Conservation (phyloP, 306 rosid species). For the Sesbania bispinosa region DNA sequence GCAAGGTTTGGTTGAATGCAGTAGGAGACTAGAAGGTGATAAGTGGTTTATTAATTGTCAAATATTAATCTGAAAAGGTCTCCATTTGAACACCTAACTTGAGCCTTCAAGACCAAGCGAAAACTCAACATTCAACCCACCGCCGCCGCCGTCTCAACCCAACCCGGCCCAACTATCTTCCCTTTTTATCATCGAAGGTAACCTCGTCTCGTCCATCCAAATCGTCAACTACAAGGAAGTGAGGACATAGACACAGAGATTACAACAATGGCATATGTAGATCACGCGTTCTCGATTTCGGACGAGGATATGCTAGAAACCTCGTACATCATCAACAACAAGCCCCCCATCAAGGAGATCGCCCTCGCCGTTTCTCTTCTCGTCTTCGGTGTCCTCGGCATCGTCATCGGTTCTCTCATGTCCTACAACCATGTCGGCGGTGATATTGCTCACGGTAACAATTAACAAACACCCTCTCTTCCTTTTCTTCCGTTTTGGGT, state of each 20-base stretch:
- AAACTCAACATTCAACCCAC: conserved; percentile 16
- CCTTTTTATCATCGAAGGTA: no score
- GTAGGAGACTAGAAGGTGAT: not conserved
- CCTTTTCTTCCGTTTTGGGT: not conserved
- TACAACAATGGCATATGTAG: conserved; percentile 72
- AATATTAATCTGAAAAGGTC: not conserved
- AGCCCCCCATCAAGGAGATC: conserved; percentile 89
- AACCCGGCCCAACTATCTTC: not conserved
- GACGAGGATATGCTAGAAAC: conserved; percentile 93
- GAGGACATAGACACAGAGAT: not conserved
- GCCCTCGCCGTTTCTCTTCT: conserved; percentile 90
- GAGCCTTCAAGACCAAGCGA: conserved; percentile 18
- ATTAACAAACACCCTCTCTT: conserved; percentile 27
- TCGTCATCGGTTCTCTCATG: conserved; percentile 78
- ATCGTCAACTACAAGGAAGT: not conserved
- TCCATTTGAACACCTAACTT: not conserved
- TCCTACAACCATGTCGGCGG: conserved; percentile 86
- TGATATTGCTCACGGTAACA: conserved; percentile 88
- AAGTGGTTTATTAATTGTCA: not conserved
- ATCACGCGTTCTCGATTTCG: conserved; percentile 91
- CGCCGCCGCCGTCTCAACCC: not conserved
- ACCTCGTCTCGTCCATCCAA: not conserved
- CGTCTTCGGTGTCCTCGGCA: conserved; percentile 72
- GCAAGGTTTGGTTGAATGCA: not conserved
- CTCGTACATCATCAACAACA: conserved; percentile 74